Percentiles rank a stretch among this genome's conserved stretches.
These are phyloP conservation scores for Starmera dryadoides DNA, from an alignment of 805 yeast species.

Conservation along the genomic window DNA sequence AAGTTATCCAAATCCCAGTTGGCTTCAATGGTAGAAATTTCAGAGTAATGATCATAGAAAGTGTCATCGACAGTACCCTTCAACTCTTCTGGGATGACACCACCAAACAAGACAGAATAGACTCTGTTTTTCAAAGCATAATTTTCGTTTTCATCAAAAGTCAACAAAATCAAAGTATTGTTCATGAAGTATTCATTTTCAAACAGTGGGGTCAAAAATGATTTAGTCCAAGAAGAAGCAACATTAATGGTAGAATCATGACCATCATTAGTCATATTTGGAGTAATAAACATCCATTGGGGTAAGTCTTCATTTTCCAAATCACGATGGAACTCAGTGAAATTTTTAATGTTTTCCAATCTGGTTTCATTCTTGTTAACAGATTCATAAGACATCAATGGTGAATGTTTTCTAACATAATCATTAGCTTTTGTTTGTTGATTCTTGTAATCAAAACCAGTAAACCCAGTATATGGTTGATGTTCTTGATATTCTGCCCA, in stretches of 20 bases:
- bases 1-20: slow-evolving; percentile 43
- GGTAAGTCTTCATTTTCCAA: slow-evolving; percentile 33
- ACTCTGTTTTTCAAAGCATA: slow-evolving; percentile 38
- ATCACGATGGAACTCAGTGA: slow-evolving; percentile 36
- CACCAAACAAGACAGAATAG: slow-evolving; percentile 39
- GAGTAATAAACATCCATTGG: slow-evolving; percentile 47
- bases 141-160: slow-evolving; percentile 44
- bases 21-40: slow-evolving; percentile 40
- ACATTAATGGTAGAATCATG: slow-evolving; percentile 39
- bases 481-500: slow-evolving; percentile 47
- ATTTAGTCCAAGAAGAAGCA: slow-evolving; percentile 39
- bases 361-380: slow-evolving; percentile 29
- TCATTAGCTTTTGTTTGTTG: slow-evolving; percentile 35
- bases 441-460: slow-evolving; percentile 38
- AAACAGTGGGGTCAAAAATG: slow-evolving; percentile 36
- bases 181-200: slow-evolving; percentile 39
- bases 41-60: slow-evolving; percentile 46
- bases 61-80: slow-evolving; percentile 39
- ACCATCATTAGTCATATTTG: slow-evolving; percentile 48
- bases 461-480: slow-evolving; percentile 44
- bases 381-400: slow-evolving; percentile 35
- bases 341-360: slow-evolving; percentile 37
- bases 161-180: slow-evolving; percentile 36
- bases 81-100: slow-evolving; percentile 32
- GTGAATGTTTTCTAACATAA: slow-evolving; percentile 48